Evolutionary conservation across 495 filamentous ascomycete genomes (phyloP).

Genomic region (Hypoxylon lienhwacheense): DNA sequence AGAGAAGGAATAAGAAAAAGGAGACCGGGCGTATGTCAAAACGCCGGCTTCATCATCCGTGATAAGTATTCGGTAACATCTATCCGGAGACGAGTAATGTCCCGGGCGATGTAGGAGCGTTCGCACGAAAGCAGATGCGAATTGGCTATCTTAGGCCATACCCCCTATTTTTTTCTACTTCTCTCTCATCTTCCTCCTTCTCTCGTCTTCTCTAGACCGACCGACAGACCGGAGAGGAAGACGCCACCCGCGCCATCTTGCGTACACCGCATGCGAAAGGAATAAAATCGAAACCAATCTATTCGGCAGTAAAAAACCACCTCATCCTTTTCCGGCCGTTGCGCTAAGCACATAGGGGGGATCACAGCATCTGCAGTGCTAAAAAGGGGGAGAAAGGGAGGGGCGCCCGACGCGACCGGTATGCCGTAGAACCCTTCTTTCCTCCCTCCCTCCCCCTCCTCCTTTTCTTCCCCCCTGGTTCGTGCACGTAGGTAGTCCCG

Average conservation of each 20-base stretch:
- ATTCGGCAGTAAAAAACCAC: too few species aligned
- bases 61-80: background rate
- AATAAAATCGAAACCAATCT: too few species aligned
- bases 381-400: too few species aligned
- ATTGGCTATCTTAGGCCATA: conserved; percentile 4
- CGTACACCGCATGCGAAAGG: conserved; percentile 18
- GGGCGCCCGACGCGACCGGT: conserved; percentile 8
- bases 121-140: background rate
- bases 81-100: background rate
- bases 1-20: background rate
- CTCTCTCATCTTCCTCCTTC: too few species aligned
- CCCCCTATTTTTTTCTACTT: conserved; percentile 4
- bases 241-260: background rate
- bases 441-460: background rate
- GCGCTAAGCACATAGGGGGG: conserved; percentile 1
- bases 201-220: conserved; percentile 10
- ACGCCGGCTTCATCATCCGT: background rate
- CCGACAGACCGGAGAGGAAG: too few species aligned
- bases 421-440: conserved; percentile 1
- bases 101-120: background rate
- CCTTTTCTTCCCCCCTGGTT: too few species aligned
- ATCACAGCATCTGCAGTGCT: conserved; percentile 22
- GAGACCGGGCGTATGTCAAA: background rate
- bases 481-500: too few species aligned
- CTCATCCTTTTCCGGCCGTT: background rate